Evolutionary conservation across 75 land plant genomes (phyloP).

Genomic region (Adiantum capillusveneris): DNA sequence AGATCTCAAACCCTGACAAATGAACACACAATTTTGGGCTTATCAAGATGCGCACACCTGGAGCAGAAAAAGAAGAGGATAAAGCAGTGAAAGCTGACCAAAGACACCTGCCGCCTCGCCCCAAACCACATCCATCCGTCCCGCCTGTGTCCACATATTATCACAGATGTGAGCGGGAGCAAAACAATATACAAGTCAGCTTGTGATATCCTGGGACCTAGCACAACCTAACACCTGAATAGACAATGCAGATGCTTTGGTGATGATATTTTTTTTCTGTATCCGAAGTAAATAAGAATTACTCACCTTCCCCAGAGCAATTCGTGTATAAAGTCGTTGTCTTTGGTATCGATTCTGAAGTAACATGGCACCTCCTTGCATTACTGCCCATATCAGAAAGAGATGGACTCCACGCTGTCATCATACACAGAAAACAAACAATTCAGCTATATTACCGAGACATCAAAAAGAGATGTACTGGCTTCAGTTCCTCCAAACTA

Average conservation of each 20-base stretch:
- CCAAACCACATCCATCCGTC: conserved; percentile 99
- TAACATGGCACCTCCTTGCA: conserved; percentile 98
- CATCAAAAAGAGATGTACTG: no score
- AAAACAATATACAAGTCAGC: no score
- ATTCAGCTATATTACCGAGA: no score
- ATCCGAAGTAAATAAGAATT: neutral
- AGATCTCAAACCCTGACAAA: no score
- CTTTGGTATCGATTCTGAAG: conserved; percentile 93
- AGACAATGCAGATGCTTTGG: no score
- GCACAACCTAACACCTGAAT: no score
- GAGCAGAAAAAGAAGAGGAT: conserved; percentile 73
- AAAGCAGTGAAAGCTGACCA: conserved; percentile 83
- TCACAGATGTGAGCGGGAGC: no score
- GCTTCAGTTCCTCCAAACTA: no score
- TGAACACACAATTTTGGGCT: no score
- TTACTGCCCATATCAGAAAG: conserved; percentile 82
- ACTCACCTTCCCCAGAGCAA: conserved; percentile 95
- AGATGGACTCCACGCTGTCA: conserved; percentile 78
- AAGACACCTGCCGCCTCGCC: conserved; percentile 97
- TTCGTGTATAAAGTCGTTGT: conserved; percentile 92
- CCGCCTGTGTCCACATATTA: conserved; percentile 44
- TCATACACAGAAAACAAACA: neutral
- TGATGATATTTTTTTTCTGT: no score
- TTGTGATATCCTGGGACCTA: no score
- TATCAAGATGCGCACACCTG: no score